phyloP scores from a whole-genome alignment of 768 basidiomycete genomes.

The Auriscalpium vulgare region DNA sequence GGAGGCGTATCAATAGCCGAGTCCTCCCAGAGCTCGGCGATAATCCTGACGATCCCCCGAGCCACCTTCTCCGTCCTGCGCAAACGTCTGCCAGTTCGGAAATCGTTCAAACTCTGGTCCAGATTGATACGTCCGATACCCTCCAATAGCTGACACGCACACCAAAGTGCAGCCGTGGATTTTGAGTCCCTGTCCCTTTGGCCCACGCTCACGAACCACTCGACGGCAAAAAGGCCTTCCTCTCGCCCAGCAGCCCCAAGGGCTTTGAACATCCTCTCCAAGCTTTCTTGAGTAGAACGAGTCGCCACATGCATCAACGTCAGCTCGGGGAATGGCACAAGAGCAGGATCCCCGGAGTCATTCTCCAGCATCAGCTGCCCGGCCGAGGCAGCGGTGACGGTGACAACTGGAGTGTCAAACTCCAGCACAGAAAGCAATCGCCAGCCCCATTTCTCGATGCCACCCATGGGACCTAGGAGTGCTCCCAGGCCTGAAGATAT shows the following conservation, averaged over 20 bases:
- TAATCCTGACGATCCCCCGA: slow-evolving; percentile 49
- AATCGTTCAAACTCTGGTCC: slow-evolving; percentile 3
- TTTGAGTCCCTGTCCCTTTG: slow-evolving; percentile 33
- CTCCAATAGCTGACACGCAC: slow-evolving; percentile 66
- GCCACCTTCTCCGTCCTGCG: slow-evolving; percentile 57
- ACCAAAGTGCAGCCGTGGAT: slow-evolving; percentile 77
- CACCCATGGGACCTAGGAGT: slow-evolving; percentile 73
- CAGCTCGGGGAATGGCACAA: slow-evolving; percentile 50
- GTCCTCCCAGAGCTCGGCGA: slow-evolving; percentile 68
- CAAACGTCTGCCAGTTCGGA: slow-evolving; percentile 20
- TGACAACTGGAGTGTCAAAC: slow-evolving; percentile 48
- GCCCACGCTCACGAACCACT: slow-evolving; percentile 67
- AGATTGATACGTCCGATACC: slow-evolving; percentile 53
- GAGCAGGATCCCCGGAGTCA: slow-evolving; percentile 27
- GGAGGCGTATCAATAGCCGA: slow-evolving; percentile 16
- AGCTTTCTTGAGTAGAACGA: slow-evolving; percentile 38
- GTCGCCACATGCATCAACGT: slow-evolving; percentile 48
- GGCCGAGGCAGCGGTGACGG: slow-evolving; percentile 37
- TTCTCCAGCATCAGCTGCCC: slow-evolving; percentile 52
- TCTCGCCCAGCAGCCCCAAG: slow-evolving; percentile 67
- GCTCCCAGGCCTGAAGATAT: slow-evolving; percentile 48
- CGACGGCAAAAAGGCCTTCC: slow-evolving; percentile 64
- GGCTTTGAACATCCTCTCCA: slow-evolving; percentile 67
- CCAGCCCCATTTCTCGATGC: slow-evolving; percentile 92
- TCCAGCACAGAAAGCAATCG: slow-evolving; percentile 75